phyloP scores from a whole-genome alignment of 2,329 filamentous ascomycete genomes.

The Colletotrichum somersetense region DNA sequence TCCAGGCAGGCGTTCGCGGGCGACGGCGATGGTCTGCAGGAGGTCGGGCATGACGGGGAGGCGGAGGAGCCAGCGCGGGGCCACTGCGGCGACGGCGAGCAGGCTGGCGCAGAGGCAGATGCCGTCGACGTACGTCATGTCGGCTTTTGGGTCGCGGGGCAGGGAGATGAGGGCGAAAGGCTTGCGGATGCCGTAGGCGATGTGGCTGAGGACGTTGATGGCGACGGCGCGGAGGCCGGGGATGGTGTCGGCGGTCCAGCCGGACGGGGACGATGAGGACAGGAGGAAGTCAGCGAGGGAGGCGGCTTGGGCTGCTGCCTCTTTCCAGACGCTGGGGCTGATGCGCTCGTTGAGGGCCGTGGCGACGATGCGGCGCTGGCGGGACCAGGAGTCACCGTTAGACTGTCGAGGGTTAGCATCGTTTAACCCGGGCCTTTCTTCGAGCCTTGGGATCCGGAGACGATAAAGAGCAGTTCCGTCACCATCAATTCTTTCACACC shows the following conservation, averaged over 20 bases:
- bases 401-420: slow-evolving; percentile 12
- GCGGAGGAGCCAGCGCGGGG: slow-evolving; percentile 46
- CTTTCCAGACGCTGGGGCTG: slow-evolving; percentile 51
- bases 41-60: slow-evolving; percentile 46
- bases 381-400: slow-evolving; percentile 48
- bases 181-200: slow-evolving; percentile 50
- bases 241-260: slow-evolving; percentile 47
- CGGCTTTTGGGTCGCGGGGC: slow-evolving; percentile 32
- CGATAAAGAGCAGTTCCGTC: background rate
- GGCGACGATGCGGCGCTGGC: slow-evolving; percentile 53
- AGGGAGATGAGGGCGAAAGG: slow-evolving; percentile 47
- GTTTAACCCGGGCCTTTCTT: too few species aligned
- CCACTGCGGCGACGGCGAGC: slow-evolving; percentile 47
- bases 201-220: slow-evolving; percentile 53
- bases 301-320: slow-evolving; percentile 48
- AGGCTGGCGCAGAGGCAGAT: slow-evolving; percentile 49
- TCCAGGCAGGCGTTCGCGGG: slow-evolving; percentile 46
- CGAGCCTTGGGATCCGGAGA: background rate
- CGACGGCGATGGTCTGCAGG: slow-evolving; percentile 47
- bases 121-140: slow-evolving; percentile 50
- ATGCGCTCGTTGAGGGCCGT: slow-evolving; percentile 53
- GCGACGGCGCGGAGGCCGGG: slow-evolving; percentile 50
- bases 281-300: slow-evolving; percentile 49
- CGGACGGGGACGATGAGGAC: slow-evolving; percentile 15
- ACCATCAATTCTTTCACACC: background rate